Conservation (phyloP, 192 early-diverging fungal genomes). For the Piromyces sp. region DNA sequence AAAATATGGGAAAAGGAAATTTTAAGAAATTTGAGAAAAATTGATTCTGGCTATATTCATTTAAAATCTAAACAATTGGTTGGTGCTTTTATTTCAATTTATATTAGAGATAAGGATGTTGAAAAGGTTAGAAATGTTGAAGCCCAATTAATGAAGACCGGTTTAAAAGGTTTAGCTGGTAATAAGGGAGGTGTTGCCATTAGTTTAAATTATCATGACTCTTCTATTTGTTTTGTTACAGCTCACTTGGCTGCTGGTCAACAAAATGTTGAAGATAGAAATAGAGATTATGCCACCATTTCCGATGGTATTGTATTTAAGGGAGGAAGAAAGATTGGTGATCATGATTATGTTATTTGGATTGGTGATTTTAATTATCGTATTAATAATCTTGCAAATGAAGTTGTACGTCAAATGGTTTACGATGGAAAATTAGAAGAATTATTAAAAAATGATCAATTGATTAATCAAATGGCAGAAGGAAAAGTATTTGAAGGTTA, state of each 20-base stretch:
- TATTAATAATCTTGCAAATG: conserved; percentile 38
- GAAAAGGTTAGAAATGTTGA: conserved; percentile 65
- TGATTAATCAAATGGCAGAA: conserved; percentile 36
- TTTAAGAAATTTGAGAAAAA: conserved; percentile 35
- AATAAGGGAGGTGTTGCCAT: conserved; percentile 96
- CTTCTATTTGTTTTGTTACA: conserved; percentile 73
- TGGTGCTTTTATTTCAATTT: conserved; percentile 77
- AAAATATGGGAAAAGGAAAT: conserved; percentile 62
- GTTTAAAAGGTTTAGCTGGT: conserved; percentile 82
- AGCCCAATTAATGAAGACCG: conserved; percentile 71
- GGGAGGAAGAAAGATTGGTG: conserved; percentile 43
- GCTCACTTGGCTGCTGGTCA: conserved; percentile 86
- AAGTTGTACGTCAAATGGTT: conserved; percentile 33
- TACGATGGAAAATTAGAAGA: conserved; percentile 32
- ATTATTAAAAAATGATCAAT: conserved; percentile 69
- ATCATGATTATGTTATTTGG: conserved; percentile 61
- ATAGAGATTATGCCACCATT: conserved; percentile 70
- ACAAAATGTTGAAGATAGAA: conserved; percentile 56
- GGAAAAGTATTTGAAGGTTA: conserved; percentile 61
- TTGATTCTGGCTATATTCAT: conserved; percentile 41
- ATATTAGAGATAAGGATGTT: conserved; percentile 51
- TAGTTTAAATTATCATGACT: conserved; percentile 69
- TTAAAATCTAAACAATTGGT: conserved; percentile 78
- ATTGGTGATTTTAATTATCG: conserved; percentile 92
- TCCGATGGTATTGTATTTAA: conserved; percentile 52